A percentile compares a stretch with the other conserved stretches of the same genome.
phyloP scores from a whole-genome alignment of 345 rosid species.

The Salix brachista region DNA sequence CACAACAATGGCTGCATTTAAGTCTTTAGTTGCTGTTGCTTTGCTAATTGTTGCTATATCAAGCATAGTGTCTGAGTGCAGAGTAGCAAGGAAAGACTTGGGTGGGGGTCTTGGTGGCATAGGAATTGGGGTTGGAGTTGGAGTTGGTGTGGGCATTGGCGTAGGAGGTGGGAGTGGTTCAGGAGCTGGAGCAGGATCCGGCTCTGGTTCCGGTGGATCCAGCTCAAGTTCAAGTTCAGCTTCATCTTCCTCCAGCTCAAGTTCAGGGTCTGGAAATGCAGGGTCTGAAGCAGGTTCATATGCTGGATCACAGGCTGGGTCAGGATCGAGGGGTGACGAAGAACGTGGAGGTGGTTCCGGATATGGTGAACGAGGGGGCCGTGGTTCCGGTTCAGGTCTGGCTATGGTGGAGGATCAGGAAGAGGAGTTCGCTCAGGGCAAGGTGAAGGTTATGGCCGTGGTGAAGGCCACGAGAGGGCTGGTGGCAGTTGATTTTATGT shows the following conservation, averaged over 20 bases:
- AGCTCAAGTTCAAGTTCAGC: constrained; percentile 35
- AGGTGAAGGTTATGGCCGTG: constrained; percentile 31
- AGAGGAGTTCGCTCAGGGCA: constrained; percentile 8
- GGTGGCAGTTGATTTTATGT: constrained; percentile 9
- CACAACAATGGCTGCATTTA: constrained; percentile 7
- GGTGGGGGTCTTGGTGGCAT: constrained; percentile 48
- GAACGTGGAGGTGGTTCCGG: constrained; percentile 20
- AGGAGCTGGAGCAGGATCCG: constrained; percentile 37
- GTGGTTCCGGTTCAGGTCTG: constrained; percentile 12
- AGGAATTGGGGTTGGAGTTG: constrained; percentile 40
- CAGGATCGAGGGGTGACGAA: constrained; percentile 15
- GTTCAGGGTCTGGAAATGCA: constrained; percentile 33
- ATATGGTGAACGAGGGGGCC: not conserved
- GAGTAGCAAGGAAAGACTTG: constrained; percentile 48
- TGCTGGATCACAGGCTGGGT: constrained; percentile 43
- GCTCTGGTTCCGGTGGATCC: constrained; percentile 36
- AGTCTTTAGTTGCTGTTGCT: constrained; percentile 13
- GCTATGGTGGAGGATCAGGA: constrained; percentile 22
- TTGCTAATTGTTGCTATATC: constrained; percentile 20
- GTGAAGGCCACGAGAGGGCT: constrained; percentile 25
- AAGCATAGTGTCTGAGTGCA: constrained; percentile 28
- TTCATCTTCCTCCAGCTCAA: constrained; percentile 42
- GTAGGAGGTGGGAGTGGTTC: constrained; percentile 36
- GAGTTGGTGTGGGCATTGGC: constrained; percentile 33
- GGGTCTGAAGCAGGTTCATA: constrained; percentile 38